A percentile compares a stretch with the other conserved stretches of the same genome.
phyloP scores from a whole-genome alignment of 2,329 filamentous ascomycete genomes.

The Sporothrix curviconia region DNA sequence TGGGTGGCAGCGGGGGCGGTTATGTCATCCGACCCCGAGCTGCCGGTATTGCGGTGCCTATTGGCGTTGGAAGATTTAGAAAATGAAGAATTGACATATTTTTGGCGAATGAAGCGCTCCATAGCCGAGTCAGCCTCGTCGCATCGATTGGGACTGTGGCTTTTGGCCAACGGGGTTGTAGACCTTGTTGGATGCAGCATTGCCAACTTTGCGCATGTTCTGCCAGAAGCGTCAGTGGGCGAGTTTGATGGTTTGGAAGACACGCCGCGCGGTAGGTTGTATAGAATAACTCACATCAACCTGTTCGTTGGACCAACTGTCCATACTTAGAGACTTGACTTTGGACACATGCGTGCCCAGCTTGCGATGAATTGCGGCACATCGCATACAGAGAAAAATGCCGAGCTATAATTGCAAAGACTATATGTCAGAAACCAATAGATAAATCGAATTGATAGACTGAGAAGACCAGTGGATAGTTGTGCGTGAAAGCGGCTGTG shows the following conservation, averaged over 20 bases:
- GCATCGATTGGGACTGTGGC: conserved; percentile 75
- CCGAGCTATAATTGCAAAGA: conserved; percentile 56
- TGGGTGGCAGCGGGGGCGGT: conserved; percentile 57
- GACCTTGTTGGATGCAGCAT: conserved; percentile 73
- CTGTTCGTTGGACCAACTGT: conserved; percentile 92
- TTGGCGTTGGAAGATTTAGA: conserved; percentile 6
- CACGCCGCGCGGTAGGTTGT: neutral
- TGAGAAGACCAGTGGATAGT: too few species aligned
- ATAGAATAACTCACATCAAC: conserved; percentile 76
- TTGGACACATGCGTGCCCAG: conserved; percentile 97
- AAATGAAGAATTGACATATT: conserved; percentile 64
- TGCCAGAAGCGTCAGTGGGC: too few species aligned
- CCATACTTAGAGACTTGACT: conserved; percentile 98
- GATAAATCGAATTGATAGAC: too few species aligned
- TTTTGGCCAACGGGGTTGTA: conserved; percentile 83
- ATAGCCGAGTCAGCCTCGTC: conserved; percentile 92
- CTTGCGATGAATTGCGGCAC: conserved; percentile 90
- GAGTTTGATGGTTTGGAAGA: too few species aligned
- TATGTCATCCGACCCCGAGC: conserved; percentile 49
- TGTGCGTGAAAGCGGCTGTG: too few species aligned
- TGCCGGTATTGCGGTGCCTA: conserved; percentile 36
- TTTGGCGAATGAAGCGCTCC: conserved; percentile 91
- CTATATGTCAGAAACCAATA: too few species aligned
- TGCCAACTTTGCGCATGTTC: conserved; percentile 94
- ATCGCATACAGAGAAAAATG: conserved; percentile 96